A percentile compares a stretch with the other conserved stretches of the same genome.
Conservation (phyloP, 2,329 filamentous ascomycete species). For the Fusarium sp. region DNA sequence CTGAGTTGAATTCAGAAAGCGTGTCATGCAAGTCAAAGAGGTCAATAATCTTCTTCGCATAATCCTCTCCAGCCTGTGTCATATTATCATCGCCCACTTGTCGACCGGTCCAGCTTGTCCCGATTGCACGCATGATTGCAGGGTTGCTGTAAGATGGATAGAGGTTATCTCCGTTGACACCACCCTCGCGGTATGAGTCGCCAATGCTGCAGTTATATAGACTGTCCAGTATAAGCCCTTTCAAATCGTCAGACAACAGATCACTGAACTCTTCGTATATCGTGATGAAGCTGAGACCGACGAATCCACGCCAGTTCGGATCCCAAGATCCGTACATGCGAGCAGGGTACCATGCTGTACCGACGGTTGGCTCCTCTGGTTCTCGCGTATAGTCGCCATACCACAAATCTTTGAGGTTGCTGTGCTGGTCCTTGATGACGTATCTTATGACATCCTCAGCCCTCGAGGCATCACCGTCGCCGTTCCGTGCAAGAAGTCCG, state of each 20-base stretch:
- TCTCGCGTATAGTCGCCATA: constrained; percentile 30
- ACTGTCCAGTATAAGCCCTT: constrained; percentile 24
- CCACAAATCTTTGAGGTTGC: constrained; percentile 19
- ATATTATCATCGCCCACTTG: constrained; percentile 68
- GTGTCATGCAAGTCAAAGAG: constrained; percentile 69
- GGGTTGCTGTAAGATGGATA: constrained; percentile 74
- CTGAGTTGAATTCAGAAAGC: constrained; percentile 72
- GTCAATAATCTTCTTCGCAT: constrained; percentile 67
- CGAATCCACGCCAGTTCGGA: constrained; percentile 30
- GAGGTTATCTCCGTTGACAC: constrained; percentile 72
- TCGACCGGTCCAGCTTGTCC: constrained; percentile 70
- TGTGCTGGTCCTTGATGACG: constrained; percentile 24
- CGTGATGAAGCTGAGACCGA: constrained; percentile 27
- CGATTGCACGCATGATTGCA: constrained; percentile 71
- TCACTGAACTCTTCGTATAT: constrained; percentile 32
- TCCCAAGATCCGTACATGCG: constrained; percentile 27
- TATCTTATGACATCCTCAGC: constrained; percentile 27
- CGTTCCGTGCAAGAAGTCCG: constrained; percentile 25
- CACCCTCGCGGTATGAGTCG: constrained; percentile 62
- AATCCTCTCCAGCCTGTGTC: constrained; percentile 68
- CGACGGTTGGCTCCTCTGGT: constrained; percentile 25
- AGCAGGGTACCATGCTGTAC: constrained; percentile 27
- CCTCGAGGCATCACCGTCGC: constrained; percentile 9
- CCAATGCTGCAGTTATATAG: constrained; percentile 23
- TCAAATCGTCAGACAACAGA: constrained; percentile 1